Evolutionary conservation across 148 eudicot genomes (phyloP).

Genomic region (Rheum nobile): DNA sequence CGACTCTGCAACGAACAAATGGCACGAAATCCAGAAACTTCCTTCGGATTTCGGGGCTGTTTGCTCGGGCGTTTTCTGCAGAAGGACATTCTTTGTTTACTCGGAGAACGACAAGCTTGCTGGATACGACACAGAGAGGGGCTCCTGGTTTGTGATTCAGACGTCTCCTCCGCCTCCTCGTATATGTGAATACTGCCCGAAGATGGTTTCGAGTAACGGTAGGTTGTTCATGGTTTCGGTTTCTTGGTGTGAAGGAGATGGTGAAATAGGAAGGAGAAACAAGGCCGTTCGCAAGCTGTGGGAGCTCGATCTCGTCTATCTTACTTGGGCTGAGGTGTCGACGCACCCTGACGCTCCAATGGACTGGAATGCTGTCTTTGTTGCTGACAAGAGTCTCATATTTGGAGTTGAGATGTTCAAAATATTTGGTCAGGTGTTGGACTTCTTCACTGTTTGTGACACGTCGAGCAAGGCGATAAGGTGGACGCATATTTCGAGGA

Average conservation of each 20-base stretch:
- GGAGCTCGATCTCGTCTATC: slow-evolving; percentile 63
- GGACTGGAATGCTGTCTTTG: slow-evolving; percentile 95
- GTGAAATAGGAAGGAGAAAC: slow-evolving; percentile 92
- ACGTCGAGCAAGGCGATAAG: slow-evolving; percentile 21
- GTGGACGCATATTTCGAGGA: slow-evolving; percentile 76
- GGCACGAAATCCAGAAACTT: slow-evolving; percentile 78
- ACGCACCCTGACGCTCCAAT: slow-evolving; percentile 78
- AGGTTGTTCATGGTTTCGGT: slow-evolving; percentile 84
- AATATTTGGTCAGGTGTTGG: slow-evolving; percentile 90
- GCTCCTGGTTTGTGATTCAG: slow-evolving; percentile 67
- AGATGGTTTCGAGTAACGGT: slow-evolving; percentile 44
- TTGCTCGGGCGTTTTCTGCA: slow-evolving; percentile 81
- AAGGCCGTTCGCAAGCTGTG: slow-evolving; percentile 87
- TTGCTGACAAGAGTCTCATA: slow-evolving; percentile 56
- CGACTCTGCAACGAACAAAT: slow-evolving; percentile 72
- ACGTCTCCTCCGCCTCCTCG: slow-evolving; percentile 63
- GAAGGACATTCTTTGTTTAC: slow-evolving; percentile 58
- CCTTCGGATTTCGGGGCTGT: slow-evolving; percentile 74
- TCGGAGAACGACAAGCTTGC: slow-evolving; percentile 85
- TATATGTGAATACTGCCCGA: slow-evolving; percentile 84
- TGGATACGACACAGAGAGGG: slow-evolving; percentile 72
- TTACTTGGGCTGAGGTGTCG: slow-evolving; percentile 65
- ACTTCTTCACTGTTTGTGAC: slow-evolving; percentile 64
- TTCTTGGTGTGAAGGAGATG: slow-evolving; percentile 98
- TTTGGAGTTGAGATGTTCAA: slow-evolving; percentile 98